Evolutionary conservation across 2,329 filamentous ascomycete genomes (phyloP), one percentile per base, ranked within the genome.

Genomic region (Madurella fahalii): DNA sequence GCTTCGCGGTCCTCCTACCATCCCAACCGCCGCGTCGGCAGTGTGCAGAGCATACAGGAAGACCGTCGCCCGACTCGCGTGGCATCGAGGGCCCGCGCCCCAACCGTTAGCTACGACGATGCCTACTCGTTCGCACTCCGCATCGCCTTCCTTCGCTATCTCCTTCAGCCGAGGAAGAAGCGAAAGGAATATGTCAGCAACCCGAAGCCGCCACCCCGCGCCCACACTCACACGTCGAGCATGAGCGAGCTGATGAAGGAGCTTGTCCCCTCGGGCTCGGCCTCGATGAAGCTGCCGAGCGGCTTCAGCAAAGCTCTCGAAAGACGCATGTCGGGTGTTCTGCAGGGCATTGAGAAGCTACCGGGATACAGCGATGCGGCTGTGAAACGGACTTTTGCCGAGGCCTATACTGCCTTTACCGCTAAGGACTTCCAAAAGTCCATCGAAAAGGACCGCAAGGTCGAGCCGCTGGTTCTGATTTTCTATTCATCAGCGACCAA

Each of bases 401-500:
- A 90, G 61, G 96, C 96, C 60, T 87, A 96, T 68, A 96, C 93
- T 56, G 88, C 90, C 53, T 89, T 99, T 69, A 96, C 93, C 63
- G 90, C 95, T 59, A 85, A 86, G 58, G 85, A 83, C 44, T 96
- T 96, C 67, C 86, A 90, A 62, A 95, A 91, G 74, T 87, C 85
- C 56, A 90, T 96, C 77, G 91, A 96, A 67, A 95, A 95, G 73
- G 93, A 96, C 70, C 83, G 93, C 59, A 86, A 93, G 66, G 86
- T 95, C 18, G 94, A 99, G 71, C 92, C 95, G 60, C 75, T 97
- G 49, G 84, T 99, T 49, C 79, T 99, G 63, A 96, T 97, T 60
- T 97, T 99, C 77, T 97, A 95, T 73, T 95, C 92, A 1, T 88
- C 90, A 59, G 92, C 94, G 7, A 95, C 90, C 44, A 95, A 95